Conservation (phyloP, 257 asterid genomes). For the Nicotiana tabacum region DNA sequence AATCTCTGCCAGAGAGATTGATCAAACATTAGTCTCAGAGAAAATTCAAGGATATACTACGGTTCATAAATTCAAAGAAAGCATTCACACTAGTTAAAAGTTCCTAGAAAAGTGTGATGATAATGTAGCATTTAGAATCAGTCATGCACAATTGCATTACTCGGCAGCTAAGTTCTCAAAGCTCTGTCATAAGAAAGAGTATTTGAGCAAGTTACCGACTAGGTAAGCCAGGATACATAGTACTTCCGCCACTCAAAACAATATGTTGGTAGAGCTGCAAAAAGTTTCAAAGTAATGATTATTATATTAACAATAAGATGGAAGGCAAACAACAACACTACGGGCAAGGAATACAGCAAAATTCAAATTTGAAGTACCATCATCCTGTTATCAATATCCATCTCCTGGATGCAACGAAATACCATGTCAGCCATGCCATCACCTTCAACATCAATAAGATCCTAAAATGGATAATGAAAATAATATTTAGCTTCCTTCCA, state of each 20-base stretch:
- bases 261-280: slow-evolving; percentile 96
- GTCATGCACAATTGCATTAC: background rate
- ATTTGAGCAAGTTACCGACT: slow-evolving; percentile 65
- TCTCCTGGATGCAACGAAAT: slow-evolving; percentile 94
- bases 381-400: slow-evolving; percentile 98
- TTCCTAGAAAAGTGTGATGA: background rate
- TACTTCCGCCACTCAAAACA: slow-evolving; percentile 95
- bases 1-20: background rate
- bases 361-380: slow-evolving; percentile 47
- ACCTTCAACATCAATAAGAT: slow-evolving; percentile 97
- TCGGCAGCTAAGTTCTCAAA: background rate
- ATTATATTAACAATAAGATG: background rate
- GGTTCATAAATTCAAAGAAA: slow-evolving; percentile 1
- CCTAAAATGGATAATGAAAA: slow-evolving; percentile 42
- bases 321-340: slow-evolving; percentile 15
- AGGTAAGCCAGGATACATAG: slow-evolving; percentile 98
- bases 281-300: background rate
- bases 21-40: background rate
- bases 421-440: slow-evolving; percentile 99
- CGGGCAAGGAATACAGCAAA: slow-evolving; percentile 18
- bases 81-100: background rate
- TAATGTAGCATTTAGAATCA: background rate
- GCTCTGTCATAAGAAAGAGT: background rate
- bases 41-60: background rate
- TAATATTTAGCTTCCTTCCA: background rate